These are phyloP conservation scores for Prosopis cineraria DNA, from an alignment of 306 rosid species.

Conservation along the genomic window DNA sequence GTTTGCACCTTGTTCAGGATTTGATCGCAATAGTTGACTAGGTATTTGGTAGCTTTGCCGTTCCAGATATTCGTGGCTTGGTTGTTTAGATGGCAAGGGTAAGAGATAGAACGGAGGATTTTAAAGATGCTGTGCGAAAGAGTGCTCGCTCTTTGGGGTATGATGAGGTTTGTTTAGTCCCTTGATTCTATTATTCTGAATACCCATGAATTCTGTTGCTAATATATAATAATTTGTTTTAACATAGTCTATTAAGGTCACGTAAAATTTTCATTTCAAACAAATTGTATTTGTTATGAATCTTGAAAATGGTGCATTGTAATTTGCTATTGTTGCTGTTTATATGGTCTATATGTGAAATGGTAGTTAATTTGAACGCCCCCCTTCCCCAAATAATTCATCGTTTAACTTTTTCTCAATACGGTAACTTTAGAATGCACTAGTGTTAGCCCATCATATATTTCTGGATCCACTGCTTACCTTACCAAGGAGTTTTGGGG, in stretches of 20 bases:
- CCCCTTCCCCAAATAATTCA: not conserved
- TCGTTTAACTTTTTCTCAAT: not conserved
- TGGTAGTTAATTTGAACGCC: not conserved
- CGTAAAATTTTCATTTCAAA: not conserved
- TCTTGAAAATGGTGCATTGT: constrained; percentile 7
- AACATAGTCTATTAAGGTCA: not conserved
- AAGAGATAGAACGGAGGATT: constrained; percentile 87
- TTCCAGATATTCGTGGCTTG: constrained; percentile 10
- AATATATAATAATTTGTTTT: not conserved
- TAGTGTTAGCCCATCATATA: not conserved
- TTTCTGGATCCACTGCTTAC: not conserved
- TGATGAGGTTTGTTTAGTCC: constrained; percentile 60
- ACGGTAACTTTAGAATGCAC: not conserved
- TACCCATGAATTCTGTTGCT: not conserved
- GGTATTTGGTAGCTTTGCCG: not conserved
- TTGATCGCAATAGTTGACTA: not conserved
- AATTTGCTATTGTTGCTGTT: not conserved
- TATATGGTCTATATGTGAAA: not conserved
- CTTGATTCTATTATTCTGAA: not conserved
- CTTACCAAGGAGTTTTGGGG: not conserved
- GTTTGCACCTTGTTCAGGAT: not conserved
- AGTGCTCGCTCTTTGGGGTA: constrained; percentile 70
- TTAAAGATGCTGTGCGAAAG: constrained; percentile 86
- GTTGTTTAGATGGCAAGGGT: constrained; percentile 40
- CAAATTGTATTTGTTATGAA: not conserved